Evolutionary conservation across 495 filamentous ascomycete species (phyloP).

Genomic region (Neurospora sp.): DNA sequence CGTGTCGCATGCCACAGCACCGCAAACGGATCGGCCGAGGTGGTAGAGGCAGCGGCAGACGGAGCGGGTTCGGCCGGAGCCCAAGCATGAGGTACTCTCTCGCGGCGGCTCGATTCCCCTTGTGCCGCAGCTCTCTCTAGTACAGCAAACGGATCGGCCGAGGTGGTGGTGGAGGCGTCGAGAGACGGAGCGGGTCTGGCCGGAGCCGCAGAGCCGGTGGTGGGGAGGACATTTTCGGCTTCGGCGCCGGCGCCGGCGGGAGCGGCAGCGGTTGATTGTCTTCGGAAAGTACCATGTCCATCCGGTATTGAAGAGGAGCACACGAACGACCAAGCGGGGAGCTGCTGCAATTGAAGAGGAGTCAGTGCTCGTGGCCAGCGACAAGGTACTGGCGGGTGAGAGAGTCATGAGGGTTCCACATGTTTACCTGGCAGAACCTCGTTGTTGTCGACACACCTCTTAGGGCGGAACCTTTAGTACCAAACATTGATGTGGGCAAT

Average conservation of each 20-base stretch:
- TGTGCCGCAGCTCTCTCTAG: not conserved
- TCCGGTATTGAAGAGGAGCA: not conserved
- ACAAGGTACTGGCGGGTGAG: not conserved
- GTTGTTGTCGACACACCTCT: conserved; percentile 6
- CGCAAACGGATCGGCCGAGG: not conserved
- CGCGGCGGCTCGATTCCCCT: not conserved
- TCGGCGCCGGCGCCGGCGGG: not conserved
- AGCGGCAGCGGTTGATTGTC: not conserved
- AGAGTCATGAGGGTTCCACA: not conserved
- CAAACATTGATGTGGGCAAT: conserved; percentile 15
- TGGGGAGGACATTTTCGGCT: not conserved
- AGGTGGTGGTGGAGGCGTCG: not conserved
- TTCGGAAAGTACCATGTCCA: not conserved
- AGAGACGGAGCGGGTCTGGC: conserved; percentile 12
- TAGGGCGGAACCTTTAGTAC: conserved; percentile 14
- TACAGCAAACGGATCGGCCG: not conserved
- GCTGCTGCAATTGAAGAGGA: not conserved
- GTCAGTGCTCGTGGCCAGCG: not conserved
- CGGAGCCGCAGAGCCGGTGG: conserved; percentile 8
- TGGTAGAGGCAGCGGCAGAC: not conserved
- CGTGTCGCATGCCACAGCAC: not conserved
- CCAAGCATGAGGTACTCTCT: not conserved
- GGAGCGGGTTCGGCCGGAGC: not conserved
- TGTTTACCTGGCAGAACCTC: not conserved
- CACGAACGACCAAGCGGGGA: not conserved